These are phyloP conservation scores for Arthrinium phaeospermum DNA, from an alignment of 2,329 filamentous ascomycete genomes.

Conservation along the genomic window DNA sequence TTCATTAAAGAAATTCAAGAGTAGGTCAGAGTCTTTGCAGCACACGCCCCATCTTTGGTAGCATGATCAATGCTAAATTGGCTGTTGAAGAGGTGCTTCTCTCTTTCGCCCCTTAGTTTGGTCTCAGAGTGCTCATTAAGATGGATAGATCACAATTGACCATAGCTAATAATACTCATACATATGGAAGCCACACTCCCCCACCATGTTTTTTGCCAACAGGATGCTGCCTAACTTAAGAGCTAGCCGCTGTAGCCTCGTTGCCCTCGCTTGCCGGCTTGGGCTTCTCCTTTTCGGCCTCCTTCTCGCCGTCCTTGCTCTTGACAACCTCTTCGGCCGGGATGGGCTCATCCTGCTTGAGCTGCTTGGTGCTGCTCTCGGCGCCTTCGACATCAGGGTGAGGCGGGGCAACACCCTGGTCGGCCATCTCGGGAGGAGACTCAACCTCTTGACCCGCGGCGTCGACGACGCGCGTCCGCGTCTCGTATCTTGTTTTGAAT, in stretches of 20 bases:
- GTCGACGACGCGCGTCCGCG: conserved; percentile 85
- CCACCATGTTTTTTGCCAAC: not conserved
- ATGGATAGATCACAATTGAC: not conserved
- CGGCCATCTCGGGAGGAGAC: conserved; percentile 45
- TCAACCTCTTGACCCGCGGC: conserved; percentile 78
- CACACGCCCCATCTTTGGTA: not conserved
- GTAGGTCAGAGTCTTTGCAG: not conserved
- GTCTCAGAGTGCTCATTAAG: not conserved
- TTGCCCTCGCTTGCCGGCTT: conserved; percentile 69
- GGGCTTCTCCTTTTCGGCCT: conserved; percentile 58
- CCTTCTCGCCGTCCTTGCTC: conserved; percentile 62
- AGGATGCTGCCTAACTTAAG: not conserved
- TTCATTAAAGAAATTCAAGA: not conserved
- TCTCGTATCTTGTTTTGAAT: conserved; percentile 95
- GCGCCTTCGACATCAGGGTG: conserved; percentile 67
- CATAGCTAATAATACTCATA: conserved; percentile 11
- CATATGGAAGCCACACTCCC: not conserved
- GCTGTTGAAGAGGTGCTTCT: not conserved
- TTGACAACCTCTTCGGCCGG: conserved; percentile 46
- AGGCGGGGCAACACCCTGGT: conserved; percentile 57
- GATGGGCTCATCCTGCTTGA: conserved; percentile 44
- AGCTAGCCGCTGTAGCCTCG: conserved; percentile 52
- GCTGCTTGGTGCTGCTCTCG: conserved; percentile 60
- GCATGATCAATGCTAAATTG: not conserved
- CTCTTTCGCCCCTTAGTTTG: not conserved